Evolutionary conservation across 306 rosid species (phyloP), one percentile per base, ranked within the genome.

Genomic region (Cucumis hystrix): DNA sequence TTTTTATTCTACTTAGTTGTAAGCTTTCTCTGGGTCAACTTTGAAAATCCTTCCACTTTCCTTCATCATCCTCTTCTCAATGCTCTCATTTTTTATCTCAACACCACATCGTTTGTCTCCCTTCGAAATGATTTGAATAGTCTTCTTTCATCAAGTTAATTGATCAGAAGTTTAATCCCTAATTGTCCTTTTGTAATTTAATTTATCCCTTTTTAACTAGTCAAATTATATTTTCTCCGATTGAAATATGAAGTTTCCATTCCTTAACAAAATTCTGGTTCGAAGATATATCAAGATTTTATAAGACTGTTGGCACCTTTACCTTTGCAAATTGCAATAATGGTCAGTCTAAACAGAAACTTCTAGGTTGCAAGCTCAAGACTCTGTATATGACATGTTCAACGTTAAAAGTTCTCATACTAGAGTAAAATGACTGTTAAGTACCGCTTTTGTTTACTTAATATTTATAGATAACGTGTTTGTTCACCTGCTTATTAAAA

Each of bases 401-500:
- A 40, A 41, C 6, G 12, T 68, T n/a, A 41, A 11, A 43, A 43
- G 56, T 43, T 68, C 56, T 68, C 37, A 11, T n/a, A 43, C 56
- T n/a, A 2, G 5, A 43, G 37, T 68, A 68, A n/a, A 41, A n/a
- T 41, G 74, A 68, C 47, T 68, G 6, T 11, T 23, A 35, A 8
- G 43, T 64, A 58, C 41, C 73, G 17, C 65, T 17, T 65, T 52
- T 21, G 45, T 49, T 58, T 37, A 25, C 10, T 25, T 8, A 23
- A 10, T 30, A 20, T 10, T 47, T 74, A 51, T 33, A 72, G 12
- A 64, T 17, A 14, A 41, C 11, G 52, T 66, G 43, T 59, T 43
- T 21, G 70, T 5, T 77, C 25, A n/a, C 71, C 16, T 82, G 41
- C 74, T 82, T 64, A 72, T 70, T n/a, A 56, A 73, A 84, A 84